Conservation (phyloP, 768 basidiomycete genomes). For the Dentipellis sp. region DNA sequence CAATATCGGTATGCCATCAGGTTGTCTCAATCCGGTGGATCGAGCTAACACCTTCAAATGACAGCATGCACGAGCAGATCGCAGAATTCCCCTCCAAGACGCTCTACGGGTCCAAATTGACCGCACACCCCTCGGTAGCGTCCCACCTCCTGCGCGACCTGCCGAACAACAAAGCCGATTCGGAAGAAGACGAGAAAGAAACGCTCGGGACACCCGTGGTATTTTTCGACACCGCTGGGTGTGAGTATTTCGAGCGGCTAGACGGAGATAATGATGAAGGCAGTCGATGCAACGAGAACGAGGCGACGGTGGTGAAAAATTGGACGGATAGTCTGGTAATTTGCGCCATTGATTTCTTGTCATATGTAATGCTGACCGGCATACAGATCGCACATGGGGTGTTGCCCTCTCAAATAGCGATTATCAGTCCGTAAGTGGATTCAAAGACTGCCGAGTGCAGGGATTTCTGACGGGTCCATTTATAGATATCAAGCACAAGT, state of each 20-base stretch:
- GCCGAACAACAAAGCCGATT: constrained; percentile 37
- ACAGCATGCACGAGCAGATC: constrained; percentile 82
- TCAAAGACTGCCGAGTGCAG: not conserved
- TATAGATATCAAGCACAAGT: constrained; percentile 91
- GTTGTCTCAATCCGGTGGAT: not conserved
- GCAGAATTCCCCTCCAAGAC: constrained; percentile 79
- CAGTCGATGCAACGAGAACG: constrained; percentile 91
- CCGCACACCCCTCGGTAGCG: constrained; percentile 63
- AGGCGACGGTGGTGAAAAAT: constrained; percentile 73
- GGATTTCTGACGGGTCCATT: not conserved
- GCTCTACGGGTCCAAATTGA: constrained; percentile 66
- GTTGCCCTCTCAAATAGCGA: constrained; percentile 63
- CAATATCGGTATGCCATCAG: constrained; percentile 68
- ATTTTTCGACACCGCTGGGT: constrained; percentile 92
- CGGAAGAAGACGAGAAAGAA: constrained; percentile 66
- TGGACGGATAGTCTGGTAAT: constrained; percentile 76
- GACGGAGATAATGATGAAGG: constrained; percentile 82
- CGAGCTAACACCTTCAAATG: not conserved
- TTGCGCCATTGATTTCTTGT: not conserved
- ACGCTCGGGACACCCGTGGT: constrained; percentile 69
- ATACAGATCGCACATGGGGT: constrained; percentile 53
- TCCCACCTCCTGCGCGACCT: constrained; percentile 66
- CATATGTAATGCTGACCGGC: not conserved
- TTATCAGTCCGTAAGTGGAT: constrained; percentile 70
- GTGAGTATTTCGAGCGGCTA: constrained; percentile 83